Base-by-base conservation (phyloP, 768 basidiomycete genomes). In the Melanogaster broomeanus region DNA sequence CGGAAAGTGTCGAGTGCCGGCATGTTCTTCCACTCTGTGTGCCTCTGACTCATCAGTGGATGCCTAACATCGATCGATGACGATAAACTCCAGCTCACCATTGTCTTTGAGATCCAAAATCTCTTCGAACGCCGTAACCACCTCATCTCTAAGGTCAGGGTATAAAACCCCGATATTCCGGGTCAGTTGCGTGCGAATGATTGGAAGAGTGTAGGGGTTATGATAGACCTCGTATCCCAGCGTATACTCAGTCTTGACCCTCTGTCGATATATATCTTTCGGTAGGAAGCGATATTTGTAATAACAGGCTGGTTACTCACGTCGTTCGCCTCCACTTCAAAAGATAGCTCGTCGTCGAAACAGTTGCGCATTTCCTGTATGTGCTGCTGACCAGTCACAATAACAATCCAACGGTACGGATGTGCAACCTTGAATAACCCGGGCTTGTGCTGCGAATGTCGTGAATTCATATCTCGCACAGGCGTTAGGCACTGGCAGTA, bases 71-170 rank as follows among this genome's bases (percentile, higher is more conserved):
- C n/a, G n/a, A 30, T 12, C 10, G 12, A 31, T 31, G 12, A 15
- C 13, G 15, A n/a, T 30, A n/a, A 30, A 30, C 30, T 6, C 10
- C 12, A 12, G 6, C 39, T 52, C 11, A 67, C 65, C 65, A 21
- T 62, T 27, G 2, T 15, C 38, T 44, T n/a, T 51, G 18, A 60
- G 48, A 43, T 53, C 44, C 15, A 83, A 65, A 30, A 66, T 56
- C 0, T 76, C 76, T 3, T 63, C 56, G 43, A 81, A 76, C 1
- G 80, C 68, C 0, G 62, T 46, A 1, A 59, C 41, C 24, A 81
- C 63, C 52, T 85, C 83, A n/a, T 78, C 73, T 9, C 66, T 69
- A 11, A 84, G 58, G 18, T 72, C 69, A 1, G 72, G 66, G 51
- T 74, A 75, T 3, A 74, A 54, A 3, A 45, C 49, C 0, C 62